Percentiles rank a stretch among this genome's conserved stretches.
Evolutionary conservation across 129 eudicot species (phyloP).

Genomic region (Centaurea solstitialis): DNA sequence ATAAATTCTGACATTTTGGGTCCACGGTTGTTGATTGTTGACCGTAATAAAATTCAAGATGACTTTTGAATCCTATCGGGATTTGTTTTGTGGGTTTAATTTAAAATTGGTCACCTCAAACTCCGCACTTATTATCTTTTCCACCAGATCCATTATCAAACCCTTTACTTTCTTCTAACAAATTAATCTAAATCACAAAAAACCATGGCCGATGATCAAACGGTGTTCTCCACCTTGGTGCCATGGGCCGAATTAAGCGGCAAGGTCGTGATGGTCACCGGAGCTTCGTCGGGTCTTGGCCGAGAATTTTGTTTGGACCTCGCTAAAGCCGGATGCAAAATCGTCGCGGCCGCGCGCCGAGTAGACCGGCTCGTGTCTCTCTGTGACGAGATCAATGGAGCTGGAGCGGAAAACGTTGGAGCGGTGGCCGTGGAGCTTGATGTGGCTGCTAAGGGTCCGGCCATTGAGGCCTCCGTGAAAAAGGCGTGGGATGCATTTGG

Average conservation of each 20-base stretch:
- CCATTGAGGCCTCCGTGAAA: constrained; percentile 29
- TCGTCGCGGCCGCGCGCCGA: constrained; percentile 79
- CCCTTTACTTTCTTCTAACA: not conserved
- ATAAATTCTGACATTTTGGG: too few species aligned
- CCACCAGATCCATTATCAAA: not conserved
- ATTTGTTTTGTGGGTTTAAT: too few species aligned
- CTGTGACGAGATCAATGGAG: constrained; percentile 53
- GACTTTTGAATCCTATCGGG: too few species aligned
- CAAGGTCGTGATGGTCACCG: constrained; percentile 41
- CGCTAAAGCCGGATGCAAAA: constrained; percentile 64
- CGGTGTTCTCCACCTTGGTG: constrained; percentile 20
- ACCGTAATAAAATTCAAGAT: too few species aligned
- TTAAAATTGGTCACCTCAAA: too few species aligned
- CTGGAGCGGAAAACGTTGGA: not conserved
- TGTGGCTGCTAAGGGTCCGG: constrained; percentile 19
- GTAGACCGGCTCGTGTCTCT: constrained; percentile 53
- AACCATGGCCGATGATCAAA: constrained; percentile 14
- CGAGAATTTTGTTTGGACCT: constrained; percentile 60
- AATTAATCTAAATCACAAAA: not conserved
- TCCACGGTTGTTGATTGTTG: too few species aligned
- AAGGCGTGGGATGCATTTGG: constrained; percentile 37
- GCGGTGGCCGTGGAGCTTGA: constrained; percentile 31
- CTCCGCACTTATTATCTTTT: too few species aligned
- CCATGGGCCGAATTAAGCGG: not conserved
- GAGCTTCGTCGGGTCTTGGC: constrained; percentile 83